phyloP scores from a whole-genome alignment of 78 protist genomes.

The Dictyostelium citrinum region DNA sequence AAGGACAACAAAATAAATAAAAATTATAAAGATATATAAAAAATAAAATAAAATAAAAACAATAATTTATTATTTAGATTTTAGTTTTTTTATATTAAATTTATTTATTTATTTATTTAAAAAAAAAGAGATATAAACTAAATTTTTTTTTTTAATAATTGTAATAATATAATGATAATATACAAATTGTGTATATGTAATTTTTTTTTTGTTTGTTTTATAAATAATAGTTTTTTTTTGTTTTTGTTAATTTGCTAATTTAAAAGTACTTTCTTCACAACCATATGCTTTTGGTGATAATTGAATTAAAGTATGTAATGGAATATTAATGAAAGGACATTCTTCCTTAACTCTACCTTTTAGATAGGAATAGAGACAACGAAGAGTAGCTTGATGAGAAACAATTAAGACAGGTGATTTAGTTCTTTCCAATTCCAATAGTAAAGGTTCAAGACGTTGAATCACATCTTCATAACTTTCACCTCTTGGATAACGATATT shows the following conservation, averaged over 20 bases:
- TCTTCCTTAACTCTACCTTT: slow-evolving; percentile 76
- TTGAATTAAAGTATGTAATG: slow-evolving; percentile 89
- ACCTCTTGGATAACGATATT: slow-evolving; percentile 94
- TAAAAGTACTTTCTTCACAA: slow-evolving; percentile 74
- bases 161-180: too few relatives aligned
- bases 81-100: not conserved
- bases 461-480: slow-evolving; percentile 94
- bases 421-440: slow-evolving; percentile 91
- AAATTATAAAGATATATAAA: not conserved
- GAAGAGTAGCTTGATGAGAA: slow-evolving; percentile 93
- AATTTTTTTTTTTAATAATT: not conserved
- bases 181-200: not conserved
- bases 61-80: not conserved
- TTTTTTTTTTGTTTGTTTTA: too few relatives aligned
- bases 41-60: not conserved
- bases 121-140: not conserved
- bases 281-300: slow-evolving; percentile 85
- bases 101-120: not conserved
- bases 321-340: slow-evolving; percentile 79
- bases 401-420: slow-evolving; percentile 84
- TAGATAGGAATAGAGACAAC: slow-evolving; percentile 90
- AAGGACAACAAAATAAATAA: not conserved
- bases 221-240: not conserved
- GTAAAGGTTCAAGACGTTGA: slow-evolving; percentile 90
- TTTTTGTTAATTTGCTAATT: not conserved